Percentiles rank a stretch among this genome's conserved stretches.
Conservation (phyloP, 2,329 filamentous ascomycete species). For the Cercospora beticola region DNA sequence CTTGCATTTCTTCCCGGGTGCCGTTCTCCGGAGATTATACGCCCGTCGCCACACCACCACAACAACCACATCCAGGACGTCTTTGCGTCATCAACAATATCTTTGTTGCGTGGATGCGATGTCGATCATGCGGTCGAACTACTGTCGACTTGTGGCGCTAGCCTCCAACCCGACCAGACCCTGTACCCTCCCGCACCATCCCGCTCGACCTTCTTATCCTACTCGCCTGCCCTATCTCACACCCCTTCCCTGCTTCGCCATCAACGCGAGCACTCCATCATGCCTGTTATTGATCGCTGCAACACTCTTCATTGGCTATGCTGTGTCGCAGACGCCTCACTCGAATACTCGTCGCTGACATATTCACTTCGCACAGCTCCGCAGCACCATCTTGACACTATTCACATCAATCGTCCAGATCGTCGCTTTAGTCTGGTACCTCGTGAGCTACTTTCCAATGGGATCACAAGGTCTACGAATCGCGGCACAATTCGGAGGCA, state of each 20-base stretch:
- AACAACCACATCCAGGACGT: slow-evolving; percentile 11
- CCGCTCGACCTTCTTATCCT: slow-evolving; percentile 16
- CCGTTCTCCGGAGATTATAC: slow-evolving; percentile 12
- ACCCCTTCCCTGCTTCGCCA: slow-evolving; percentile 9
- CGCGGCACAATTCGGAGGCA: slow-evolving; percentile 80
- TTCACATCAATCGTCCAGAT: slow-evolving; percentile 82
- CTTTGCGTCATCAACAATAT: slow-evolving; percentile 24
- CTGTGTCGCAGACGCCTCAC: background rate
- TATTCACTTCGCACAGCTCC: slow-evolving; percentile 58
- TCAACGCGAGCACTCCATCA: background rate
- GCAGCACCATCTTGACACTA: slow-evolving; percentile 80
- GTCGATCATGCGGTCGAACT: slow-evolving; percentile 27
- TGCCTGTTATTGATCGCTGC: slow-evolving; percentile 2
- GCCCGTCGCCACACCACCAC: slow-evolving; percentile 22
- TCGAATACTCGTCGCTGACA: slow-evolving; percentile 10
- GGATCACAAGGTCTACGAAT: slow-evolving; percentile 83
- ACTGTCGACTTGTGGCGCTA: slow-evolving; percentile 21
- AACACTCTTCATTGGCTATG: background rate
- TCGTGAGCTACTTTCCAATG: slow-evolving; percentile 98
- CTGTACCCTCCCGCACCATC: slow-evolving; percentile 17
- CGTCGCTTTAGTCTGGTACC: slow-evolving; percentile 82
- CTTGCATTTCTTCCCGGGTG: slow-evolving; percentile 8
- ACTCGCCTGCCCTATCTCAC: slow-evolving; percentile 22
- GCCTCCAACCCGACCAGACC: slow-evolving; percentile 14
- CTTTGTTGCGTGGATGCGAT: slow-evolving; percentile 26